phyloP scores from a whole-genome alignment of 176 grass and related monocot species.

The Triticum turgidum region DNA sequence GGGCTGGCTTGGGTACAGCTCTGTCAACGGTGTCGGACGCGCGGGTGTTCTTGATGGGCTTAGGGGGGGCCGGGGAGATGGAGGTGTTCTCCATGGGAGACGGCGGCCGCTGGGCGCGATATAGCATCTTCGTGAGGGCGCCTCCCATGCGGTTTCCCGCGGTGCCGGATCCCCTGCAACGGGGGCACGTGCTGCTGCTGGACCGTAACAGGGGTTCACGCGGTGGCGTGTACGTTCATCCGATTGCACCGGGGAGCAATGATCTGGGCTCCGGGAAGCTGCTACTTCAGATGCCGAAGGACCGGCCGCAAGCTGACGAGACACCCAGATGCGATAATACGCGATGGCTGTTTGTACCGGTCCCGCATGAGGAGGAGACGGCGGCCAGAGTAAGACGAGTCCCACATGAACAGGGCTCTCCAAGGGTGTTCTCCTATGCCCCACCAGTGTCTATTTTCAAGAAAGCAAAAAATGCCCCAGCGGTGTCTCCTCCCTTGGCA shows the following conservation, averaged over 20 bases:
- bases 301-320: background rate
- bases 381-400: background rate
- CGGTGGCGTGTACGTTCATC: background rate
- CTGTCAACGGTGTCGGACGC: background rate
- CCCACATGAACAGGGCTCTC: background rate
- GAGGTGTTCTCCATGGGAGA: background rate
- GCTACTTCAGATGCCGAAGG: background rate
- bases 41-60: background rate
- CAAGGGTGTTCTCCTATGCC: background rate
- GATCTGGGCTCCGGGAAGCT: background rate
- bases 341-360: background rate
- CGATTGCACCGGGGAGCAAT: background rate
- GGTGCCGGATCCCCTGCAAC: background rate
- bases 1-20: background rate
- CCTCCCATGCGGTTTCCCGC: rapidly evolving
- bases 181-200: background rate
- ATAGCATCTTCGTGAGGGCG: background rate
- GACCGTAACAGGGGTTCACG: background rate
- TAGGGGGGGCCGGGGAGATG: background rate
- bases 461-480: too few species aligned
- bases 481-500: background rate
- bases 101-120: background rate
- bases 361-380: background rate
- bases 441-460: background rate
- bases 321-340: background rate